Percentiles rank a stretch among this genome's conserved stretches.
phyloP scores from a whole-genome alignment of 768 basidiomycete genomes.

The Tubosaeta sp. region DNA sequence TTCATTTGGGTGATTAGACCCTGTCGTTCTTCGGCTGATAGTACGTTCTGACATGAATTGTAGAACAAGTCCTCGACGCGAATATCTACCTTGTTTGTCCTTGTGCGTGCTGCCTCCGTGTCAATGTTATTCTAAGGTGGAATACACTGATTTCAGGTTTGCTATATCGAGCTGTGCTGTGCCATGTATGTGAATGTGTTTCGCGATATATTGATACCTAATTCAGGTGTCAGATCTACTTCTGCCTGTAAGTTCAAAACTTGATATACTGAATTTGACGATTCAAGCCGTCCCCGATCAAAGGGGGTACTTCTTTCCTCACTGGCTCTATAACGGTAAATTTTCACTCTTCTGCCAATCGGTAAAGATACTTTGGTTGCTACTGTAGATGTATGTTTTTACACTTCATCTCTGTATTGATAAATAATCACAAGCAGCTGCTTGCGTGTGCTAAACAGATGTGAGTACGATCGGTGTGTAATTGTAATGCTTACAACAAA shows the following conservation, averaged over 20 bases:
- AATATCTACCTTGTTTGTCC: not conserved
- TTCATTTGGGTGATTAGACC: not conserved
- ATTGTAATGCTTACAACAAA: no score
- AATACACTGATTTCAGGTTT: not conserved
- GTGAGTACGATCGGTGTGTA: not conserved
- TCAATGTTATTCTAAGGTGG: no score
- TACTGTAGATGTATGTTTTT: not conserved
- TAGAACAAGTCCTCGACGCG: not conserved
- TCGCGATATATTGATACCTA: no score
- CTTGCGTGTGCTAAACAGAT: not conserved
- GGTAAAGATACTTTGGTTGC: not conserved
- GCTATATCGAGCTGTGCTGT: not conserved
- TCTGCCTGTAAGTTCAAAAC: not conserved
- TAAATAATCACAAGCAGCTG: not conserved
- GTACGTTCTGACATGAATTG: not conserved
- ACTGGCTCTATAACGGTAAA: not conserved
- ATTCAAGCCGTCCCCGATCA: not conserved
- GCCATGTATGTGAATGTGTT: not conserved
- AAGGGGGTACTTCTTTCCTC: not conserved
- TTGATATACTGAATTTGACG: not conserved
- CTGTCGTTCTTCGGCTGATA: not conserved
- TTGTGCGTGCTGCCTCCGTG: not conserved
- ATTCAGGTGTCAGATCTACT: not conserved
- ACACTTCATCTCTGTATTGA: no score
- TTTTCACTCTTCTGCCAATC: not conserved